Evolutionary conservation across 169 alveolate genomes (phyloP).

Genomic region (Plasmodium adleri): DNA sequence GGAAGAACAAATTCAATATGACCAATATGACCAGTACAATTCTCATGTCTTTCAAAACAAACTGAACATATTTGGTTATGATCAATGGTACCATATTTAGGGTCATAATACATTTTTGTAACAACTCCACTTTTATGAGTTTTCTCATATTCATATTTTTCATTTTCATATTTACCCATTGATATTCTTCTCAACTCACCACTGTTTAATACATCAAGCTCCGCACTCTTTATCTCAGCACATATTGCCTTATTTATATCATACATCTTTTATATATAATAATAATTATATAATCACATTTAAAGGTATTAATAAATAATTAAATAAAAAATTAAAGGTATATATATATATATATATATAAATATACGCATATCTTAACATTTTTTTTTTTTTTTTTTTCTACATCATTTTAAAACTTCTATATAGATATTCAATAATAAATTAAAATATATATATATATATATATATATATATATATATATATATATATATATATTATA

Average conservation of each 20-base stretch:
- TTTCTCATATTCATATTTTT: conserved; percentile 18
- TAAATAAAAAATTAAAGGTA: neutral
- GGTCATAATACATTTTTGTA: conserved; percentile 91
- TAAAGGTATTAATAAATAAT: neutral
- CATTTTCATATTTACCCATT: conserved; percentile 30
- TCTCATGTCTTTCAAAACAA: conserved; percentile 92
- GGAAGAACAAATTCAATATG: conserved; percentile 94
- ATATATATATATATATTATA: no score
- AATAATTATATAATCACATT: neutral
- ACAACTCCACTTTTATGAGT: conserved; percentile 70
- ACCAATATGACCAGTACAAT: conserved; percentile 97
- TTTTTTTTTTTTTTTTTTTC: neutral
- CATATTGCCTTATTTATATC: conserved; percentile 44
- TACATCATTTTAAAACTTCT: neutral
- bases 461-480: no score
- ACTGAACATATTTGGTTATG: conserved; percentile 90
- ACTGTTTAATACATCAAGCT: conserved; percentile 54
- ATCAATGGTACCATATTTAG: conserved; percentile 95
- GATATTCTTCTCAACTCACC: conserved; percentile 47
- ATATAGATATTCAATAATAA: no score
- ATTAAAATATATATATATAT: no score
- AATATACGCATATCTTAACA: neutral
- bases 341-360: no score
- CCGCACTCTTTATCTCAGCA: conserved; percentile 39
- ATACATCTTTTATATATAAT: conserved; percentile 16